A percentile compares a stretch with the other conserved stretches of the same genome.
phyloP scores from a whole-genome alignment of 2,329 filamentous ascomycete genomes.

The Monosporascus sp. region DNA sequence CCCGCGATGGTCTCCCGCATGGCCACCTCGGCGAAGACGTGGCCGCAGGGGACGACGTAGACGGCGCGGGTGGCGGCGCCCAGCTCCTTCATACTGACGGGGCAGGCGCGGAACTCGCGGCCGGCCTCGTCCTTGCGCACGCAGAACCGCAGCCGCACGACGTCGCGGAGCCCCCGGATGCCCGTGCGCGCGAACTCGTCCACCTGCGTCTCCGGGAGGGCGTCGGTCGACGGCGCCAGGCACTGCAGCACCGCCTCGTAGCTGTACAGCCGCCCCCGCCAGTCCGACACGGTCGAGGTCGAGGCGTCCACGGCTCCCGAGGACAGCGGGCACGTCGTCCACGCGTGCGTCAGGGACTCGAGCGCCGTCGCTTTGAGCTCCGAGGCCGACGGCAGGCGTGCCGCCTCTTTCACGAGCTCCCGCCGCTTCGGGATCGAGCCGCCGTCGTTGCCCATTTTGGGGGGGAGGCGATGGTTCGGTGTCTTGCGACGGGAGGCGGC shows the following conservation, averaged over 20 bases:
- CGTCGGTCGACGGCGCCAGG: constrained; percentile 50
- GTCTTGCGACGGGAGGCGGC: too few species aligned
- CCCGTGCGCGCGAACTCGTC: constrained; percentile 41
- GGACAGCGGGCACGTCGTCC: constrained; percentile 84
- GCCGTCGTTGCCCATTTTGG: constrained; percentile 88
- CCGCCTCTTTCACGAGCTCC: constrained; percentile 92
- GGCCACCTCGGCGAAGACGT: constrained; percentile 84
- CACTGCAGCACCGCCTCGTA: constrained; percentile 80
- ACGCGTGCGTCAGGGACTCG: constrained; percentile 80
- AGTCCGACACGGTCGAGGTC: constrained; percentile 74
- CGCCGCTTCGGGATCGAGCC: constrained; percentile 93
- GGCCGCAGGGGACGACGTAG: constrained; percentile 90
- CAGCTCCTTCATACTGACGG: constrained; percentile 79
- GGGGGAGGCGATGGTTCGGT: too few species aligned
- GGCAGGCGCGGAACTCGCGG: constrained; percentile 68
- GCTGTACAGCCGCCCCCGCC: constrained; percentile 81
- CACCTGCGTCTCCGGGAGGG: constrained; percentile 34
- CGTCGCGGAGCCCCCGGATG: constrained; percentile 79
- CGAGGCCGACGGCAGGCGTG: constrained; percentile 72
- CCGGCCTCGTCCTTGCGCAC: constrained; percentile 35
- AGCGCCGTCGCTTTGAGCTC: constrained; percentile 84
- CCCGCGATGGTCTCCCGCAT: constrained; percentile 64
- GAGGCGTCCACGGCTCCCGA: constrained; percentile 63
- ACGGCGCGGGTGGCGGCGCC: constrained; percentile 75
- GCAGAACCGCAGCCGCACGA: constrained; percentile 77